phyloP scores from a whole-genome alignment of 2,329 filamentous ascomycete species.

The Erysiphe pulchra region DNA sequence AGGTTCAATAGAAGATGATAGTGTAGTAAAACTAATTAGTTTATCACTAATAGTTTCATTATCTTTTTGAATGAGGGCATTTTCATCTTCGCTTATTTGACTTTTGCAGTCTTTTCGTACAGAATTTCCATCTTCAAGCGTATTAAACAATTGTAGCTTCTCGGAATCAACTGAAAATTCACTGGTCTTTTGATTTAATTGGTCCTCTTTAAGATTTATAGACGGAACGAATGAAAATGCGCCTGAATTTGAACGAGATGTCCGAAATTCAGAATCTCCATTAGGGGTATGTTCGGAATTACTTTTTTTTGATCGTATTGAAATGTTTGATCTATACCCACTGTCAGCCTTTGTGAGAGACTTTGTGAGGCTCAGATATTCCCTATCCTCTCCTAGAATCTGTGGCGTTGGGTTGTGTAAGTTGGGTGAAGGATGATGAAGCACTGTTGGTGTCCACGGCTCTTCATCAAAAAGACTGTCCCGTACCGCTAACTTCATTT shows the following conservation, averaged over 20 bases:
- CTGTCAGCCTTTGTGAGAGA: constrained; percentile 31
- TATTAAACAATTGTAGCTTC: too few species aligned
- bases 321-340: constrained; percentile 34
- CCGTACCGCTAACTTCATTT: constrained; percentile 22
- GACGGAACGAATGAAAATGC: neutral
- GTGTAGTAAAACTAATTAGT: neutral
- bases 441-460: constrained; percentile 4
- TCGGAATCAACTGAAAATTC: neutral
- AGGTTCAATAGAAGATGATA: neutral
- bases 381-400: neutral
- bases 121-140: too few species aligned
- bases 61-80: too few species aligned
- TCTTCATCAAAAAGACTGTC: constrained; percentile 20
- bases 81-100: too few species aligned
- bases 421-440: neutral
- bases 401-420: neutral
- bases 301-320: constrained; percentile 24
- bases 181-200: neutral
- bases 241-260: neutral
- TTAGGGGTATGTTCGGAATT: neutral
- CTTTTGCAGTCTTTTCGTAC: too few species aligned
- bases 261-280: neutral
- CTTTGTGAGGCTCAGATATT: constrained; percentile 8
- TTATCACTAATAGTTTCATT: neutral
- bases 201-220: neutral